Base-by-base conservation (phyloP, 2,329 filamentous ascomycete species). In the Claviceps quebecensis region DNA sequence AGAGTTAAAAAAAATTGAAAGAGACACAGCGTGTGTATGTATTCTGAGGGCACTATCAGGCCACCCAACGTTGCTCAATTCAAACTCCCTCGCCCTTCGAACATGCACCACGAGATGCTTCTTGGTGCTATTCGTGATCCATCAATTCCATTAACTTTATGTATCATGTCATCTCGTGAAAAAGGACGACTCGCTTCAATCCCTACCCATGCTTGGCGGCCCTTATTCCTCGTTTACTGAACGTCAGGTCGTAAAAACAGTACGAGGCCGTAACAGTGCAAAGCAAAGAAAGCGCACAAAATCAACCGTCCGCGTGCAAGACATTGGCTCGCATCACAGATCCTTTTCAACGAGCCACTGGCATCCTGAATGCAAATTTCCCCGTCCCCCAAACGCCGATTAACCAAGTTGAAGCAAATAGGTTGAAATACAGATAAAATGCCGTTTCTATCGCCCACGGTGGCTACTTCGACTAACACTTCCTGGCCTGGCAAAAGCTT, bases 241-340 rank as follows among this genome's bases (percentile, higher is more conserved):
- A 34, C 51, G 54, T 49, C 53, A 53, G 49, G 52, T 55, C 53
- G 48, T 55, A 54, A 58, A 50, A 19, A 44, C 26, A 16, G 44
- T 51, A 19, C 2, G 22, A 51, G 49, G 45, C 57, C 56, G 50
- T 59, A 22, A 48, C 34, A 48, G 45, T 26, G 23, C 43, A 45
- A 19, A 47, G 16, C 6, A 19, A 37, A 41, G n/a, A 19, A 41
- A 45, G 50, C 23, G 47, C 39, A 44, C 14, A 14, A 43, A 29
- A 38, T 19, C 22, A 40, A 26, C 45, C 45, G 14, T 37, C 7
- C 9, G 29, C 14, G 34, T 48, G 1, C 6, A 26, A 47, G 14
- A 44, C 29, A 38, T 36, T 39, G 34, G 17, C 26, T 44, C 6
- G 17, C 44, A 44, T 36, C 40, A 41, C 19, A 16, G 19, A 43